Conservation (phyloP, 352 stramenopile genomes). For the Phytophthora boehmeriae region DNA sequence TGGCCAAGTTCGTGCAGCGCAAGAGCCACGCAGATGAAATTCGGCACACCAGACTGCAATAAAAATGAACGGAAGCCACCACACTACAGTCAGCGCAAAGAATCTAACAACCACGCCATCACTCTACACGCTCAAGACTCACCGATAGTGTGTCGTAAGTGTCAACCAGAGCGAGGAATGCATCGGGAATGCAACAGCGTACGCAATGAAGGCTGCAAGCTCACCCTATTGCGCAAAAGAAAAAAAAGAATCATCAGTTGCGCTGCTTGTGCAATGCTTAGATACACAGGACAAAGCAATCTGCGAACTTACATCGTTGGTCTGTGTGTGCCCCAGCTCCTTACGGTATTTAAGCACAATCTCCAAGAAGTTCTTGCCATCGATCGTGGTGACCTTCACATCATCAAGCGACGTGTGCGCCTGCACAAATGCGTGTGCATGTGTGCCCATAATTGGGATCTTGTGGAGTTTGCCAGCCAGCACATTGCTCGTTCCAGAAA, state of each 20-base stretch:
- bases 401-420: slow-evolving; percentile 94
- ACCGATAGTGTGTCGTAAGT: slow-evolving; percentile 98
- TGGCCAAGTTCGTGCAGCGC: slow-evolving; percentile 93
- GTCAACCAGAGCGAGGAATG: slow-evolving; percentile 98
- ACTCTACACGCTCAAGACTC: slow-evolving; percentile 9
- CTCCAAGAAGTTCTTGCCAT: slow-evolving; percentile 83
- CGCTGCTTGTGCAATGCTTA: neutral
- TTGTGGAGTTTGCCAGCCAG: slow-evolving; percentile 95
- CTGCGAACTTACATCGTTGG: slow-evolving; percentile 67
- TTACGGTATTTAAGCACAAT: slow-evolving; percentile 83
- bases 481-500: slow-evolving; percentile 98
- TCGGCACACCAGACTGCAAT: slow-evolving; percentile 91
- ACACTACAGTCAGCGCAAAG: slow-evolving; percentile 11
- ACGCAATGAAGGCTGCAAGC: slow-evolving; percentile 98
- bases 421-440: slow-evolving; percentile 98
- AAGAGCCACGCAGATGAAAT: slow-evolving; percentile 97
- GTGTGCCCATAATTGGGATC: slow-evolving; percentile 96
- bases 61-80: slow-evolving; percentile 8
- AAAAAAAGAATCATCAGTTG: slow-evolving; percentile 6
- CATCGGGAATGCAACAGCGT: slow-evolving; percentile 96
- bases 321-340: slow-evolving; percentile 70
- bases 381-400: slow-evolving; percentile 70
- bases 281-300: neutral
- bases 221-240: slow-evolving; percentile 82
- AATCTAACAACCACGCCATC: neutral